Percentiles rank a stretch among this genome's conserved stretches.
These are phyloP conservation scores for Periconia macrospinosa DNA, from an alignment of 2,329 filamentous ascomycete genomes.

Conservation along the genomic window DNA sequence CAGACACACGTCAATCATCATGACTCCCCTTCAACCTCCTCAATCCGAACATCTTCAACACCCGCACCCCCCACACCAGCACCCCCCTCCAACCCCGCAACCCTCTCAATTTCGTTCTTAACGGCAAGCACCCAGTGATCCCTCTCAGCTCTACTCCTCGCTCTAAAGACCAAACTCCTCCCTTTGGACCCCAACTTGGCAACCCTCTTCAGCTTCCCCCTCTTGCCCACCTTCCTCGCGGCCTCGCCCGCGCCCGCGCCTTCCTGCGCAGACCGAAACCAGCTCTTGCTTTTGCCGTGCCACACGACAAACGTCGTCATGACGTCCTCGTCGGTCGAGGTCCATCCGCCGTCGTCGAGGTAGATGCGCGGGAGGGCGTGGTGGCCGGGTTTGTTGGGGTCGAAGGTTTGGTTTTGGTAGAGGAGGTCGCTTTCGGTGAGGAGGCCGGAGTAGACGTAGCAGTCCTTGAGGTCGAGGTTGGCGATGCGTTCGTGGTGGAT, in stretches of 20 bases:
- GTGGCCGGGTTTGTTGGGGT: constrained; percentile 62
- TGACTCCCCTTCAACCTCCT: not conserved
- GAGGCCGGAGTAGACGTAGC: constrained; percentile 67
- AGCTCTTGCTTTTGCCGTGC: constrained; percentile 60
- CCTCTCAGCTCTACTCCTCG: constrained; percentile 64
- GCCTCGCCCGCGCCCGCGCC: constrained; percentile 33
- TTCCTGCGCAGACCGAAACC: constrained; percentile 50
- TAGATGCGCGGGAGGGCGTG: constrained; percentile 63
- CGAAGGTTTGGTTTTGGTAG: constrained; percentile 66
- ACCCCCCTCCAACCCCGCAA: constrained; percentile 43
- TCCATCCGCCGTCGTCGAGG: constrained; percentile 62
- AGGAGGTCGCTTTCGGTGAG: constrained; percentile 65
- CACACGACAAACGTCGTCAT: constrained; percentile 70
- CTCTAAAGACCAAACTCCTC: constrained; percentile 66
- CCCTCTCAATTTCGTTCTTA: constrained; percentile 66
- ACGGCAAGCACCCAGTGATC: constrained; percentile 70
- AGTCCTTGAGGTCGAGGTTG: constrained; percentile 62
- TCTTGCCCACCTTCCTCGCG: constrained; percentile 43
- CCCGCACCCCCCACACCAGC: not conserved
- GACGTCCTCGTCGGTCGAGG: constrained; percentile 64
- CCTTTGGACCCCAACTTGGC: constrained; percentile 63
- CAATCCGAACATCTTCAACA: not conserved
- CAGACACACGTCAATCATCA: too few relatives aligned
- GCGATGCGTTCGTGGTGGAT: constrained; percentile 65
- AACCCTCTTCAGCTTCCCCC: constrained; percentile 59